Evolutionary conservation across 2,329 filamentous ascomycete genomes (phyloP), one percentile per base, ranked within the genome.

Genomic region (Sclerotinia glacialis): DNA sequence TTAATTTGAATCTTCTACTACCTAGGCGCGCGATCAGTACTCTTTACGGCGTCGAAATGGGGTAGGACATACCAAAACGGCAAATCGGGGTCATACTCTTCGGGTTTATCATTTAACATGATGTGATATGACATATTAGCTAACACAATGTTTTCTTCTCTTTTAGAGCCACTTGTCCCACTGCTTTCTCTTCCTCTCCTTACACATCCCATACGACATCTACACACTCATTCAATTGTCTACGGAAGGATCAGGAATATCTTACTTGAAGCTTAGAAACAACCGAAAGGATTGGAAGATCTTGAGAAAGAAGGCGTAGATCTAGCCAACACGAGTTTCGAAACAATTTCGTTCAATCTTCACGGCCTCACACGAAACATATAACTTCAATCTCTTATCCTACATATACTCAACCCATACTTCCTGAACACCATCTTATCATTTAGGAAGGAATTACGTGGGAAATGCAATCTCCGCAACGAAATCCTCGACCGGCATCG

Each of bases 391-490:
- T 67, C 21, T 73, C 71, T 18, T 69, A 71, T 67, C 71, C 72
- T 14, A 67, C 69, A 58, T 70, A 69, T 67, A 69, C 67, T 42
- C 68, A 64, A 50, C 54, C 60, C 7, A 52, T 52, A 16, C 65
- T 66, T 56, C 61, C 69, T 21, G 14, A 50, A 44, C 46, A 55
- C 31, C 16, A 64, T 37, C 21, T 44, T 31, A 37, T 56, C 31
- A 56, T 64, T 21, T 67, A 47, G 34, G 65, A 67, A 65, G 65
- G 61, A 37, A 28, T 58, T 58, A 44, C 26, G 46, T 67, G 60
- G 52, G 66, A 67, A 21, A 74, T 74, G 72, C 70, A 73, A 21
- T 44, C 65, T 31, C 68, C 70, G 55, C 68, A 64, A 61, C 40
- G 65, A 37, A 56, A 68, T 42, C 21, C 66, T 12, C 69, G 70